Percentiles rank a stretch among this genome's conserved stretches.
phyloP scores from a whole-genome alignment of 495 filamentous ascomycete genomes.

The Patellaria atrata region DNA sequence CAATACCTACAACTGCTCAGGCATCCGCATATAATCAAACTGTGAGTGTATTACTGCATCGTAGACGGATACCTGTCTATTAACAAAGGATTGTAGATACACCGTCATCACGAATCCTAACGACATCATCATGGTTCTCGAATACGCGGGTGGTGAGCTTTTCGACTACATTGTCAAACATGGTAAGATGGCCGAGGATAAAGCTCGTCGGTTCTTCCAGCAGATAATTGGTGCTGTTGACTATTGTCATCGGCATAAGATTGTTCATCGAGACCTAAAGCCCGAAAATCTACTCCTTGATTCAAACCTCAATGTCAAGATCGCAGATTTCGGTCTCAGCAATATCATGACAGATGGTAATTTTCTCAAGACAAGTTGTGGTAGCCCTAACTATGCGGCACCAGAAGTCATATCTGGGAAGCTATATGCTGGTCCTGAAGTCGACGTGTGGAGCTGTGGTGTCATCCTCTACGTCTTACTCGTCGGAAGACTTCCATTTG shows the following conservation, averaged over 20 bases:
- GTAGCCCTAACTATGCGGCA: constrained; percentile 94
- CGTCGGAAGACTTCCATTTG: constrained; percentile 83
- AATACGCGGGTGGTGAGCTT: constrained; percentile 89
- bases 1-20: constrained; percentile 90
- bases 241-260: constrained; percentile 97
- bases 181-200: constrained; percentile 75
- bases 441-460: constrained; percentile 98
- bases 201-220: constrained; percentile 93
- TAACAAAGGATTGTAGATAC: constrained; percentile 42
- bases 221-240: constrained; percentile 99
- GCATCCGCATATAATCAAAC: constrained; percentile 97
- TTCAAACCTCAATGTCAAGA: constrained; percentile 90
- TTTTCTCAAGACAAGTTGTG: constrained; percentile 96
- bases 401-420: constrained; percentile 97
- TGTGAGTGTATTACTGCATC: constrained; percentile 42
- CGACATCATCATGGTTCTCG: constrained; percentile 98
- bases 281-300: constrained; percentile 94
- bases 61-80: constrained; percentile 7
- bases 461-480: constrained; percentile 95
- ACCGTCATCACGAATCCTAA: constrained; percentile 86
- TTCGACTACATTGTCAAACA: constrained; percentile 94
- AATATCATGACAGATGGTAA: constrained; percentile 99
- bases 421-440: constrained; percentile 92
- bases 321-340: constrained; percentile 94
- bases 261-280: constrained; percentile 94